Evolutionary conservation across 176 grass and related monocot species (phyloP).

Genomic region (Raddia guianensis): DNA sequence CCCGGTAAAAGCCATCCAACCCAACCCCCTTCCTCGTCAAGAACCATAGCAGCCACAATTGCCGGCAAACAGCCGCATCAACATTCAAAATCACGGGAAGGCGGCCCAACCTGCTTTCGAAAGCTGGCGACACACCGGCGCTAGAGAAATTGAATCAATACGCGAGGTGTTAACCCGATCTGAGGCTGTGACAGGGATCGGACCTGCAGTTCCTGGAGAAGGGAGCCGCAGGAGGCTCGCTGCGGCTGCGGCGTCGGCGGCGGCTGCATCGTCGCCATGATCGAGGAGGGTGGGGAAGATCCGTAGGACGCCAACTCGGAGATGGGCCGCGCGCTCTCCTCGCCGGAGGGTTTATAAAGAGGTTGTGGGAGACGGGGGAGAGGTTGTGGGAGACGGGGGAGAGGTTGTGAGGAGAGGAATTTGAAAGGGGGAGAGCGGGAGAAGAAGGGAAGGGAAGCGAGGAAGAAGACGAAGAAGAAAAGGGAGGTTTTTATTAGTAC

Average conservation of each 20-base stretch:
- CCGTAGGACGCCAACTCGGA: not conserved
- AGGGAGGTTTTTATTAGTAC: not conserved
- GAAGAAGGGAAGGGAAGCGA: not conserved
- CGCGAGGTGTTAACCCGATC: not conserved
- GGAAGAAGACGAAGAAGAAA: too few species aligned
- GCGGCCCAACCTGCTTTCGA: not conserved
- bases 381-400: not conserved
- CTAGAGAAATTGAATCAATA: not conserved
- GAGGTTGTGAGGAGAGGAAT: not conserved
- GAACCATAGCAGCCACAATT: not conserved
- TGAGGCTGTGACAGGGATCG: not conserved
- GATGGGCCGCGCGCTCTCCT: constrained; percentile 5
- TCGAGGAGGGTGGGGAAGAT: constrained; percentile 2
- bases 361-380: not conserved
- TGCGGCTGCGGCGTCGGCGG: not conserved
- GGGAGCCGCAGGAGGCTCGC: constrained; percentile 60
- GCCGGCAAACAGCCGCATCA: not conserved
- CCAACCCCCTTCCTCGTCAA: not conserved
- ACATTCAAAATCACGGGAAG: not conserved
- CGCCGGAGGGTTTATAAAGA: constrained; percentile 46
- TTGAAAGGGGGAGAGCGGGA: constrained; percentile 48
- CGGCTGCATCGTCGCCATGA: constrained; percentile 30
- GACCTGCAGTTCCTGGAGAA: constrained; percentile 92
- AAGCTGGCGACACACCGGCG: not conserved
- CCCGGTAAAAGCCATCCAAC: not conserved